These are phyloP conservation scores for Chloroidium sp. DNA, from an alignment of 163 green algal genomes.

Conservation along the genomic window DNA sequence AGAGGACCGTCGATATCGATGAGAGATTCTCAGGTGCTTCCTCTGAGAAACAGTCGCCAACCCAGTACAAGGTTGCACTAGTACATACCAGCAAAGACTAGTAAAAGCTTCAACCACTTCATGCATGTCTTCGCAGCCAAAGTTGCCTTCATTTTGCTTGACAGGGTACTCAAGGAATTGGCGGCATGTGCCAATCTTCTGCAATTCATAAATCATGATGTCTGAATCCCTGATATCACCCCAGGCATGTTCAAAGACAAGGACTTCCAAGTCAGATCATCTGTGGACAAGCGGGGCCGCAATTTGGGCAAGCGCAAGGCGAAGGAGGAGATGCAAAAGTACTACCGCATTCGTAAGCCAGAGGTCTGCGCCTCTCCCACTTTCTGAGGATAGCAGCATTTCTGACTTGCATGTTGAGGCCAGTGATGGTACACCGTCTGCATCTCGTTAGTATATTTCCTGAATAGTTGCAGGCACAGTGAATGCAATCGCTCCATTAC, in stretches of 20 bases:
- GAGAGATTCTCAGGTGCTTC: conserved; percentile 63
- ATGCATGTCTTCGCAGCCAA: no score
- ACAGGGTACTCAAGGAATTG: no score
- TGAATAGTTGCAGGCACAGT: not conserved
- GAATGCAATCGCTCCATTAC: no score
- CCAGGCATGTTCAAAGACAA: conserved; percentile 77
- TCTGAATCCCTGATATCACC: not conserved
- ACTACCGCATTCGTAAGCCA: conserved; percentile 60
- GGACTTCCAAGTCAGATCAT: conserved; percentile 46
- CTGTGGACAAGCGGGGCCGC: conserved; percentile 73
- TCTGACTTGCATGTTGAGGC: not conserved
- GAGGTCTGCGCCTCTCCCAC: not conserved
- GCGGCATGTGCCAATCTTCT: no score
- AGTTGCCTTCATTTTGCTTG: no score
- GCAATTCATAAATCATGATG: not conserved
- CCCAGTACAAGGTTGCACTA: not conserved
- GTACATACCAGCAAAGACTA: not conserved
- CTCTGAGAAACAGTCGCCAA: not conserved
- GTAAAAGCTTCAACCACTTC: no score
- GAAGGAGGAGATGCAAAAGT: conserved; percentile 56
- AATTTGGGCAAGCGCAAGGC: conserved; percentile 42
- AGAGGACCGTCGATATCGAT: conserved; percentile 72
- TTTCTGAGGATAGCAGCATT: not conserved
- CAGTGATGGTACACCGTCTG: not conserved
- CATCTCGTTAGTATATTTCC: not conserved